These are phyloP conservation scores for Tricladium varicosporioides DNA, from an alignment of 2,329 filamentous ascomycete species.

Conservation along the genomic window DNA sequence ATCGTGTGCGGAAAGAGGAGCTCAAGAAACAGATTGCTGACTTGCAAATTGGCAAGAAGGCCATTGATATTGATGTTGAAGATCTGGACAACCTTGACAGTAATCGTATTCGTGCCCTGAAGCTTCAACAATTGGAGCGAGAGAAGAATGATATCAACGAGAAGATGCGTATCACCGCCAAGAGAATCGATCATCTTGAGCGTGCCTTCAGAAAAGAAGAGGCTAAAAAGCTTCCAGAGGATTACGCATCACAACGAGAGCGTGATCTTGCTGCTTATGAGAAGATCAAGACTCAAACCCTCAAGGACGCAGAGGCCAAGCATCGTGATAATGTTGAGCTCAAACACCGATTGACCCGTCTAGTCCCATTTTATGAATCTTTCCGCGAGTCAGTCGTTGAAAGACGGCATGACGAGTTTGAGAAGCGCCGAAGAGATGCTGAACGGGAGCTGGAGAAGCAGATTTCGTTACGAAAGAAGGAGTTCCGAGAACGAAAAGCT, in stretches of 20 bases:
- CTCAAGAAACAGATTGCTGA: conserved; percentile 90
- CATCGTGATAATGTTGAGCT: conserved; percentile 90
- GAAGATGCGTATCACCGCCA: conserved; percentile 85
- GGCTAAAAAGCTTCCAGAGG: conserved; percentile 81
- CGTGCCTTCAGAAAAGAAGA: conserved; percentile 96
- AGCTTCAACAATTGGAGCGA: conserved; percentile 91
- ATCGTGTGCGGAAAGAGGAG: conserved; percentile 88
- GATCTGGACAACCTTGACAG: conserved; percentile 85
- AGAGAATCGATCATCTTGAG: conserved; percentile 95
- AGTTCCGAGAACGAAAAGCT: conserved; percentile 78
- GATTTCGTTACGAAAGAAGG: conserved; percentile 83
- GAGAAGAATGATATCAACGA: conserved; percentile 97
- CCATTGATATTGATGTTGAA: conserved; percentile 70
- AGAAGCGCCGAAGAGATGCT: conserved; percentile 86
- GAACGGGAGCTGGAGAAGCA: conserved; percentile 92
- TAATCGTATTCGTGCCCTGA: conserved; percentile 88
- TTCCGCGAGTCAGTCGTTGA: conserved; percentile 83
- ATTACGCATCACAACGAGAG: conserved; percentile 82
- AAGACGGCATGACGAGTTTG: conserved; percentile 90
- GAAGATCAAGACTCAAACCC: conserved; percentile 70
- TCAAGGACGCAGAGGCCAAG: conserved; percentile 79
- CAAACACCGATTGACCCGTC: conserved; percentile 84
- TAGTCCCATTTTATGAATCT: conserved; percentile 79
- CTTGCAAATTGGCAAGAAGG: conserved; percentile 84
- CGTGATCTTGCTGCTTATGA: conserved; percentile 79